A percentile compares a stretch with the other conserved stretches of the same genome.
These are phyloP conservation scores for Zygnema circumcarinatum DNA, from an alignment of 139 green algal genomes.

Conservation along the genomic window DNA sequence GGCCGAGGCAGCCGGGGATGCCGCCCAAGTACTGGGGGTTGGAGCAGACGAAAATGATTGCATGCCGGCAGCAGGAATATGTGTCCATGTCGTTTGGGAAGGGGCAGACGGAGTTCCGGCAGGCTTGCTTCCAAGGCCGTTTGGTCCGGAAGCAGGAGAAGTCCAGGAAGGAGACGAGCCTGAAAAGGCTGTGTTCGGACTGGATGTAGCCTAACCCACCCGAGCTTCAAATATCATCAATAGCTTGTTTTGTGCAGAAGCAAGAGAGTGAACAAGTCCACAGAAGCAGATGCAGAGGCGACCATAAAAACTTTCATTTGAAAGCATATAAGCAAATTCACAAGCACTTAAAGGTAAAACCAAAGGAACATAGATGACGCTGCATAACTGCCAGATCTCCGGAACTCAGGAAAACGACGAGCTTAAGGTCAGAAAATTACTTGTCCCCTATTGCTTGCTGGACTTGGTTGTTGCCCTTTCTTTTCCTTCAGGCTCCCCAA, in stretches of 20 bases:
- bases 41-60: neutral
- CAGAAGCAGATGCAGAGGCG: too few species aligned
- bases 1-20: neutral
- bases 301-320: too few species aligned
- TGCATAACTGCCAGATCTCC: too few species aligned
- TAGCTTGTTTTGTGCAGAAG: too few species aligned
- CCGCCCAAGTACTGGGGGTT: neutral
- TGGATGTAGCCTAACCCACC: too few species aligned
- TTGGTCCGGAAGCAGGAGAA: neutral
- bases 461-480: neutral
- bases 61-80: neutral
- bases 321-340: too few species aligned
- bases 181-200: neutral
- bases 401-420: too few species aligned
- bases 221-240: too few species aligned
- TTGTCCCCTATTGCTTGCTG: neutral
- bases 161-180: neutral
- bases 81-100: neutral
- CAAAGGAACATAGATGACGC: too few species aligned
- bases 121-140: neutral
- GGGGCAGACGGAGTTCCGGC: neutral
- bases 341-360: too few species aligned
- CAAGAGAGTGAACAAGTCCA: too few species aligned
- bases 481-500: conserved; percentile 8
- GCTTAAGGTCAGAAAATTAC: too few species aligned